Evolutionary conservation across 371 early-diverging fungal species (phyloP), one percentile per base, ranked within the genome.

Genomic region (Haplosporangium sp.): DNA sequence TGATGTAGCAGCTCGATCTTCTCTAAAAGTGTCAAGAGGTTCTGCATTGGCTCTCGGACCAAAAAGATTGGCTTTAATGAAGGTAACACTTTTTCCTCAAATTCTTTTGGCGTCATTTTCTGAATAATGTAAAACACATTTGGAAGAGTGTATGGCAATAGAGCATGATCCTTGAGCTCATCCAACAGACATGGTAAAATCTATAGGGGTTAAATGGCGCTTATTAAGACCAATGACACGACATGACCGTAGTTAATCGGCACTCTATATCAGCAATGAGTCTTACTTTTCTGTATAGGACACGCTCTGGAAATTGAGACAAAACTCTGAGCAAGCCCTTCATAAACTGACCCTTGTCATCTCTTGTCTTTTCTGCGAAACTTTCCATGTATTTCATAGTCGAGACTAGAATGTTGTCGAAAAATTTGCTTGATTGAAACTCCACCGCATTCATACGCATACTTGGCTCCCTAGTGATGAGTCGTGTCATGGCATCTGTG

Each of bases 301-400:
- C 90, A 15, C 93, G 85, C 38, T 90, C 89, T 0, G 95, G 93
- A 61, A 94, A 95, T 81, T 92, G 90, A 1, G 89, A 86, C 48
- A 96, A 74, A 19, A 94, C 89, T 9, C 88, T 85, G 1, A 87
- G 83, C 39, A 96, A 84, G 0, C 93, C 94, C 69, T 93, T 92
- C 88, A 96, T 88, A 65, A 96, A 96, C 50, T 92, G 91, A 0
- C 89, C 84, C 71, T 95, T 94, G 53, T 95, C 92, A 45, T 94
- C 93, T 52, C 86, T 83, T 0, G 94, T 87, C 79, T 95, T 94
- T 76, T 93, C 94, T 0, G 92, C 90, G 63, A 96, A 89, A 13
- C 84, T 87, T 61, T 95, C 96, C 82, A 96, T 83, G 70, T 92
- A 96, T 50, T 87, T 86, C 82, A 96, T 92, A 0, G 95, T 92